Base-by-base conservation (phyloP, 1,284 basidiomycete species). In the Crepidotus sp. region DNA sequence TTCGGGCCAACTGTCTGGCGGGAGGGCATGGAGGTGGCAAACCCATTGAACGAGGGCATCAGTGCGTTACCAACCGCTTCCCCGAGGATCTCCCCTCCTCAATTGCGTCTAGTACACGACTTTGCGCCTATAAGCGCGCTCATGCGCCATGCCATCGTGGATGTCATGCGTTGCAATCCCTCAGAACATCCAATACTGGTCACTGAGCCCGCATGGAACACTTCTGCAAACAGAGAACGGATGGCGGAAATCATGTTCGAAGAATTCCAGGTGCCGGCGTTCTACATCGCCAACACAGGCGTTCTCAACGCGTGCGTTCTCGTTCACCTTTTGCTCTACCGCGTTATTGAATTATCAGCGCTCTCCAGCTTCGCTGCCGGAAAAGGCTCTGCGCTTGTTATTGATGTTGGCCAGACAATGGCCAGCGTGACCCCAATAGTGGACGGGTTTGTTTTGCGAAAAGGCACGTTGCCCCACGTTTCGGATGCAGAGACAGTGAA, bases 241-340 rank as follows among this genome's bases (percentile, higher is more conserved):
- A 86, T 98, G 80, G 87, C 91, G 10, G 91, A 98, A 66, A 83
- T 98, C 46, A 91, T 95, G 68, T 98, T 98, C 59, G 96, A 99
- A 65, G 85, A 94, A 50, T 93, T 97, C 57, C 71, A 89, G 40
- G 87, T 85, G 6, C 96, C 96, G 2, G 96, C 95, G 1, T 93
- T 96, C 66, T 99, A 98, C 62, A 87, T 97, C 40, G 93, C 95
- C 25, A 97, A 98, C 60, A 85, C 88, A 18, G 86, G 89, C n/a
- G 95, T 98, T 11, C 68, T 98, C 41, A 95, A 90, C 62, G 87
- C 93, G 84, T 94, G 64, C 58, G 86, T 71, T 4, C 30, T 42
- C 18, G 25, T 34, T 22, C 21, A 6, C 35, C 30, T 47, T n/a
- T 24, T 27, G 32, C 13, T 37, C 25, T 14, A 6, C 7, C 9